A percentile compares a stretch with the other conserved stretches of the same genome.
Evolutionary conservation across 1,284 basidiomycete species (phyloP).

Genomic region (Irpex sp.): DNA sequence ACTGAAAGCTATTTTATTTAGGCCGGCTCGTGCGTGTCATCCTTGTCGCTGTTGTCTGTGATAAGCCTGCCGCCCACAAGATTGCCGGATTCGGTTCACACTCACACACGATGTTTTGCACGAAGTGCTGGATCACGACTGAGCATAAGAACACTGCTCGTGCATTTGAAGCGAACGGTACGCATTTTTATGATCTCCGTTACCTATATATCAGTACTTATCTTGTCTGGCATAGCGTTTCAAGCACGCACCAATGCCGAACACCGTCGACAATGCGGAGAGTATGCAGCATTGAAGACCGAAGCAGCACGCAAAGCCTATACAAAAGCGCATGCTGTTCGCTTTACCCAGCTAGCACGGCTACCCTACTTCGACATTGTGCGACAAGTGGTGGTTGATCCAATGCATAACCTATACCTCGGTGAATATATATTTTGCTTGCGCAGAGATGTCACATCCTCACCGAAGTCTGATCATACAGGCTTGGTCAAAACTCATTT

Average conservation of each 20-base stretch:
- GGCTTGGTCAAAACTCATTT: slow-evolving; percentile 42
- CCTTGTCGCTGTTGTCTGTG: slow-evolving; percentile 39
- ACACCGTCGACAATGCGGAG: slow-evolving; percentile 12
- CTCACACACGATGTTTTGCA: slow-evolving; percentile 40
- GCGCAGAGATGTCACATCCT: background rate
- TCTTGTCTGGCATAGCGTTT: slow-evolving; percentile 17
- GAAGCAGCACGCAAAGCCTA: slow-evolving; percentile 25
- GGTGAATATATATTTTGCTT: slow-evolving; percentile 14
- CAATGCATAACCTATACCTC: slow-evolving; percentile 38
- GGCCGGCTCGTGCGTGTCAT: slow-evolving; percentile 35
- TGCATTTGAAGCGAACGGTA: slow-evolving; percentile 23
- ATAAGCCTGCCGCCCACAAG: slow-evolving; percentile 46
- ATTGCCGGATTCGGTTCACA: slow-evolving; percentile 41
- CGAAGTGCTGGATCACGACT: slow-evolving; percentile 38
- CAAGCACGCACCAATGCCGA: slow-evolving; percentile 16
- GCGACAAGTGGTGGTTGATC: slow-evolving; percentile 34
- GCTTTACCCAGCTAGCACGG: slow-evolving; percentile 30
- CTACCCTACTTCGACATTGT: slow-evolving; percentile 37
- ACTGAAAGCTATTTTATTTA: background rate
- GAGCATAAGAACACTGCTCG: slow-evolving; percentile 19
- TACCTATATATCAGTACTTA: background rate
- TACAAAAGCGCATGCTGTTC: slow-evolving; percentile 22
- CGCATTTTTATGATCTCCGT: background rate
- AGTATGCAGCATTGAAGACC: slow-evolving; percentile 12
- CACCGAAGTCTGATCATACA: slow-evolving; percentile 11